These are phyloP conservation scores for Mucor indicus DNA, from an alignment of 371 early-diverging fungal species.

Conservation along the genomic window DNA sequence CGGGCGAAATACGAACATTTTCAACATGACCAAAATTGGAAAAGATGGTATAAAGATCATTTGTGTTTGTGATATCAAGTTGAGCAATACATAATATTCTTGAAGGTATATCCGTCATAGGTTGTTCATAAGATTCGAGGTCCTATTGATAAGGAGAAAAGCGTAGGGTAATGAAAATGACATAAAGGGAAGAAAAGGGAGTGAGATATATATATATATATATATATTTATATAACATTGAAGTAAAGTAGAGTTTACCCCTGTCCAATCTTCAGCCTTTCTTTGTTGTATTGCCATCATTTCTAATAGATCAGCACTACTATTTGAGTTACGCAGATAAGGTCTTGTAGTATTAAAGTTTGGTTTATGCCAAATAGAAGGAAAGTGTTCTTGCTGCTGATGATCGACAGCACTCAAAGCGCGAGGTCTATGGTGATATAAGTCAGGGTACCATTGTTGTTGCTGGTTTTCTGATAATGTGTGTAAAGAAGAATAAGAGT, in stretches of 20 bases:
- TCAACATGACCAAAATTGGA: slow-evolving; percentile 90
- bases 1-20: slow-evolving; percentile 85
- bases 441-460: slow-evolving; percentile 5
- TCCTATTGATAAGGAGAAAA: too few species aligned
- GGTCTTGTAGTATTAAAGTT: slow-evolving; percentile 3
- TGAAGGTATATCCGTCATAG: background rate
- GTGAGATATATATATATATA: background rate
- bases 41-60: slow-evolving; percentile 80
- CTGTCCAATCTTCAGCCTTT: slow-evolving; percentile 5
- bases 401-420: slow-evolving; percentile 48
- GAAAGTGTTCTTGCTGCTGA: background rate
- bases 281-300: slow-evolving; percentile 30
- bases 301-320: slow-evolving; percentile 41
- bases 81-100: slow-evolving; percentile 92
- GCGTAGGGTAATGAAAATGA: too few species aligned
- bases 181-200: background rate
- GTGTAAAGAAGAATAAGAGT: slow-evolving; percentile 29
- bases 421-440: slow-evolving; percentile 30
- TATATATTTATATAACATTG: too few species aligned
- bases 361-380: background rate
- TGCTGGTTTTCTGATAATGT: slow-evolving; percentile 8
- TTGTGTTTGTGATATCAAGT: slow-evolving; percentile 64
- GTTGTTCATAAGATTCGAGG: too few species aligned
- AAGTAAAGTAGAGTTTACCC: background rate
- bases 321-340: slow-evolving; percentile 30